Conservation (phyloP, 78 protist genomes). For the Acrasis kona region DNA sequence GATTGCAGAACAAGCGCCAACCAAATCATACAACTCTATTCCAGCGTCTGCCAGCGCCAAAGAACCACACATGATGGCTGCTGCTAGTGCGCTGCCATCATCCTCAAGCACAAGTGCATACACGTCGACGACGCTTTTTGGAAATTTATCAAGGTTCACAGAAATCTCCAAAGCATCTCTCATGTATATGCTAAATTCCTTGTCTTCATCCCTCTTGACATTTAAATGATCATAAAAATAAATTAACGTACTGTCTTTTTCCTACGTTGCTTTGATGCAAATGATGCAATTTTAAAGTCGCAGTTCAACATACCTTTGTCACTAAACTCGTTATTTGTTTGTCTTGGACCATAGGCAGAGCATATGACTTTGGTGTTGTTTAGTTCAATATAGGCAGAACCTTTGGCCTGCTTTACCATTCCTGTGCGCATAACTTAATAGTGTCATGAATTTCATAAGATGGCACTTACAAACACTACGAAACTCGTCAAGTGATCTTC, state of each 20-base stretch:
- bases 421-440: constrained; percentile 65
- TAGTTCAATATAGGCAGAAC: constrained; percentile 64
- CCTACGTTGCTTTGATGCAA: constrained; percentile 40
- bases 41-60: constrained; percentile 77
- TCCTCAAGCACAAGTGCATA: constrained; percentile 59
- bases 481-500: too few species aligned
- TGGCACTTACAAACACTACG: too few species aligned
- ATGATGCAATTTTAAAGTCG: constrained; percentile 45
- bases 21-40: constrained; percentile 62
- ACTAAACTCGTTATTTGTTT: constrained; percentile 37
- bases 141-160: constrained; percentile 41
- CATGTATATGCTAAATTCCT: constrained; percentile 22
- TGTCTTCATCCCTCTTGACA: constrained; percentile 36
- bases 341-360: constrained; percentile 63
- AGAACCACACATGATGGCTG: constrained; percentile 49
- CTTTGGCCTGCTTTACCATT: constrained; percentile 39
- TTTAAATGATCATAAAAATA: background rate
- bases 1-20: constrained; percentile 46
- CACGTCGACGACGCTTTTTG: constrained; percentile 53
- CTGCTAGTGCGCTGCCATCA: constrained; percentile 51
- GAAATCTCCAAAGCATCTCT: constrained; percentile 36
- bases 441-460: too few species aligned
- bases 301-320: constrained; percentile 51
- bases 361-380: constrained; percentile 62
- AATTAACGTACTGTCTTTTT: too few species aligned